Percentiles rank a stretch among this genome's conserved stretches.
phyloP scores from a whole-genome alignment of 352 stramenopile genomes.

The Aphanomyces invadans region DNA sequence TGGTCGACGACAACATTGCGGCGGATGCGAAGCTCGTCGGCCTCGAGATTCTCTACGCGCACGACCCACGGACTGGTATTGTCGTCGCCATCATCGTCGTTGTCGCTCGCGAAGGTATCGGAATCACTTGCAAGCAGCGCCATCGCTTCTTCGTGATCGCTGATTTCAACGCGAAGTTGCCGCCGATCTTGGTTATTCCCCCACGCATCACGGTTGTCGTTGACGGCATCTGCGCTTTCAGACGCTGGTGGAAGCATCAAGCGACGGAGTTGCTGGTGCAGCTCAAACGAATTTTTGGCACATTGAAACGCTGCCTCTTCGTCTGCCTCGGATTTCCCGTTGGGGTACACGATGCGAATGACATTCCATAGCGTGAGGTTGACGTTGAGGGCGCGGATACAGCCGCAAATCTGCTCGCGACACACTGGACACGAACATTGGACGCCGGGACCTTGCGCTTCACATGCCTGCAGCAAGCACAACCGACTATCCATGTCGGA shows the following conservation, averaged over 20 bases:
- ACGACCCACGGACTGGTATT: constrained; percentile 35
- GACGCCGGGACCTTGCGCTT: background rate
- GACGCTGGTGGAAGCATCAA: background rate
- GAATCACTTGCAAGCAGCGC: background rate
- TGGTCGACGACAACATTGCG: constrained; percentile 62
- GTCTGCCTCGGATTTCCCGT: background rate
- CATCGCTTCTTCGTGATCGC: background rate
- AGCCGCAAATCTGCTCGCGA: background rate
- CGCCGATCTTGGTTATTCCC: background rate
- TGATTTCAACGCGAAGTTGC: background rate
- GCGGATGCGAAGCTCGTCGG: constrained; percentile 42
- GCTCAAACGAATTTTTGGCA: background rate
- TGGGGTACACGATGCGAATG: constrained; percentile 8
- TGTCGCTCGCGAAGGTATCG: constrained; percentile 9
- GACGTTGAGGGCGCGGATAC: background rate
- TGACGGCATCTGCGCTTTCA: background rate
- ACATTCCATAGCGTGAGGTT: constrained; percentile 21
- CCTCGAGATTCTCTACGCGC: constrained; percentile 40
- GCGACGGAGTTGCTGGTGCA: background rate
- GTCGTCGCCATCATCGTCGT: constrained; percentile 12
- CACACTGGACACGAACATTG: constrained; percentile 6
- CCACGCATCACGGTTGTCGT: background rate
- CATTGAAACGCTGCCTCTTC: constrained; percentile 8
- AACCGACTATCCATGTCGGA: constrained; percentile 1
- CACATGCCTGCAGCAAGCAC: constrained; percentile 13